Evolutionary conservation across 768 basidiomycete species (phyloP).

Genomic region (Tylopilus balloui): DNA sequence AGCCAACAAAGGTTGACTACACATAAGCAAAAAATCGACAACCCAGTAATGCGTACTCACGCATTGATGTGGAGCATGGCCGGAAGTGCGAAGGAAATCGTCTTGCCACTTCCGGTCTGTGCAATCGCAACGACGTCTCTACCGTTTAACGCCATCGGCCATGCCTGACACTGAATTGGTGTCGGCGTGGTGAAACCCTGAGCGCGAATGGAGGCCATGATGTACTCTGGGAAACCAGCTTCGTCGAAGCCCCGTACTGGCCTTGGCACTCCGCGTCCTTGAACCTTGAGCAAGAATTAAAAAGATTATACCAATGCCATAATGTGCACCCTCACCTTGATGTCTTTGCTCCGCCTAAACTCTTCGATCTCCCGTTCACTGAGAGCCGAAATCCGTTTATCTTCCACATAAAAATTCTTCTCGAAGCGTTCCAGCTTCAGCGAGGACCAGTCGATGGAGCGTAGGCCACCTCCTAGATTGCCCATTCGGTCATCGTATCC

Average conservation of each 20-base stretch:
- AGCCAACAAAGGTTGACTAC: conserved; percentile 83
- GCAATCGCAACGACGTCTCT: conserved; percentile 95
- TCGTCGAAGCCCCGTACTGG: conserved; percentile 93
- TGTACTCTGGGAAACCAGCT: conserved; percentile 93
- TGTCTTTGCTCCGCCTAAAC: conserved; percentile 79
- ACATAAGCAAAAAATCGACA: conserved; percentile 6
- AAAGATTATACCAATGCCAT: not conserved
- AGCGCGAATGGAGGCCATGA: conserved; percentile 87
- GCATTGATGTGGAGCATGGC: conserved; percentile 99
- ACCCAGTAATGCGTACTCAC: conserved; percentile 40
- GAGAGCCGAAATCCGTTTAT: conserved; percentile 73
- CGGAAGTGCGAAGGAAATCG: conserved; percentile 95
- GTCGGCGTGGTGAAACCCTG: conserved; percentile 91
- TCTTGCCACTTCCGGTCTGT: conserved; percentile 98
- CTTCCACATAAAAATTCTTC: conserved; percentile 96
- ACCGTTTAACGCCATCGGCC: conserved; percentile 97
- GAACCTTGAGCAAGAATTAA: conserved; percentile 49
- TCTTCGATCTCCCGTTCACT: conserved; percentile 86
- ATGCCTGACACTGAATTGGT: conserved; percentile 97
- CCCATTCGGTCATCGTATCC: conserved; percentile 65
- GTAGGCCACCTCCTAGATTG: conserved; percentile 76
- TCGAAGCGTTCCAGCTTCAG: conserved; percentile 81
- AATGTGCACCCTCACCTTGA: conserved; percentile 53
- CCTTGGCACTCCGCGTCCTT: conserved; percentile 83
- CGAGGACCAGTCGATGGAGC: conserved; percentile 78